Base-by-base conservation (phyloP, 2,329 filamentous ascomycete genomes). In the Ascochyta clinopodiicola region DNA sequence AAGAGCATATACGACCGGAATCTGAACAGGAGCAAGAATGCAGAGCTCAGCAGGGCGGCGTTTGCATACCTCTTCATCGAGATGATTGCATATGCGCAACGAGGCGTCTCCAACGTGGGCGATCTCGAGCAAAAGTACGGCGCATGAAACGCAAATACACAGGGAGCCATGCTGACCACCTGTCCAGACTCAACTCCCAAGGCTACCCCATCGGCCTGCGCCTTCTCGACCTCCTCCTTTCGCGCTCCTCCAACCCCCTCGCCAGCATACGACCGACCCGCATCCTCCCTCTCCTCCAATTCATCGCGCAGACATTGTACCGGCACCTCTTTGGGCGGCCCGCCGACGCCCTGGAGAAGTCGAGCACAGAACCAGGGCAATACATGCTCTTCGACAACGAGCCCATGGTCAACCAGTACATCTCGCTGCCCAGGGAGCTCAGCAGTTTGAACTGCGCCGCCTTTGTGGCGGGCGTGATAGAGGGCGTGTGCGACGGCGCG, bases 331-430 rank as follows among this genome's bases (percentile, higher is more conserved):
- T 99, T 77, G 88, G 86, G 34, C 89, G 94, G 1, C 88, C 93
- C 51, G 95, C 95, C 25, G 94, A 98, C 78, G 90, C 92, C 17
- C 87, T 99, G 55, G 95, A 99, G 79, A 93, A 95, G 78, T 91
- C 88, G 56, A 88, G 90, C 8, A 86, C 88, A 48, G 94, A 92
- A 47, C 88, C 91, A 8, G 92, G 95, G 67, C 94, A 98, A 80
- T 99, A 98, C 82, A 98, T 99, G 94, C 95, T 99, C 68, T 91
- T 93, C 68, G 95, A 99, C 79, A 98, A 99, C 78, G 95, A 98
- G 75, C 95, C 95, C 21, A 83, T 98, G 45, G 94, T 98, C 35
- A 98, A 97, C 77, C 88, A 89, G 60, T 98, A 95, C 79, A 90
- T 99, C 72, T 92, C 88, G 68, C 89, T 98, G 48, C 95, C 95